Evolutionary conservation across 2,329 filamentous ascomycete species (phyloP).

Genomic region (Fusarium tricinctum): DNA sequence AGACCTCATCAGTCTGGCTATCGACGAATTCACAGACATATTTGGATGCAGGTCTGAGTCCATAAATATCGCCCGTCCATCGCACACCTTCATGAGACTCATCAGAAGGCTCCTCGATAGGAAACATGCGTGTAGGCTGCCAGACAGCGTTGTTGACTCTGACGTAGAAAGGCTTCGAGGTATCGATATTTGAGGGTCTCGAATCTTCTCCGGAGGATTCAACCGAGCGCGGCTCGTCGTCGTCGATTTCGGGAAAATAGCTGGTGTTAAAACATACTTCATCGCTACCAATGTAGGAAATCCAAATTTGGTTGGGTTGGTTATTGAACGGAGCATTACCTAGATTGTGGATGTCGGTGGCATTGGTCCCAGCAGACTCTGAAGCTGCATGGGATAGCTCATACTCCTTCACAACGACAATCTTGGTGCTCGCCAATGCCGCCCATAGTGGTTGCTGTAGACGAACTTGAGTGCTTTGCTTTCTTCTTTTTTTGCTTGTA

Average conservation of each 20-base stretch:
- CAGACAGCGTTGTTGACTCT: conserved; percentile 83
- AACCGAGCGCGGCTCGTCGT: conserved; percentile 49
- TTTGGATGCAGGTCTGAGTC: conserved; percentile 77
- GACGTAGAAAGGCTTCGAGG: conserved; percentile 82
- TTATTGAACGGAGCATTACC: conserved; percentile 80
- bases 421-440: conserved; percentile 94
- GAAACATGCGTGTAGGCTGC: conserved; percentile 81
- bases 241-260: conserved; percentile 67
- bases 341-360: conserved; percentile 82
- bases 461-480: conserved; percentile 91
- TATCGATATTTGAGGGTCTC: conserved; percentile 69
- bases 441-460: conserved; percentile 95
- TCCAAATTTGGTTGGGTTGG: conserved; percentile 81
- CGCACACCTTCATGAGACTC: conserved; percentile 61
- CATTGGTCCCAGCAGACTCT: conserved; percentile 80
- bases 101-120: conserved; percentile 56
- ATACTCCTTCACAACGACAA: conserved; percentile 93
- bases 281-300: conserved; percentile 82
- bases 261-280: conserved; percentile 83
- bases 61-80: conserved; percentile 80
- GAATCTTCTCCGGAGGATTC: conserved; percentile 51
- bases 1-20: conserved; percentile 72
- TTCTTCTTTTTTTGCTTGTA: conserved; percentile 84
- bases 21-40: conserved; percentile 85
- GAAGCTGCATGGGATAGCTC: conserved; percentile 83